These are phyloP conservation scores for Parachaetomium inaequale DNA, from an alignment of 495 filamentous ascomycete genomes.

Conservation along the genomic window DNA sequence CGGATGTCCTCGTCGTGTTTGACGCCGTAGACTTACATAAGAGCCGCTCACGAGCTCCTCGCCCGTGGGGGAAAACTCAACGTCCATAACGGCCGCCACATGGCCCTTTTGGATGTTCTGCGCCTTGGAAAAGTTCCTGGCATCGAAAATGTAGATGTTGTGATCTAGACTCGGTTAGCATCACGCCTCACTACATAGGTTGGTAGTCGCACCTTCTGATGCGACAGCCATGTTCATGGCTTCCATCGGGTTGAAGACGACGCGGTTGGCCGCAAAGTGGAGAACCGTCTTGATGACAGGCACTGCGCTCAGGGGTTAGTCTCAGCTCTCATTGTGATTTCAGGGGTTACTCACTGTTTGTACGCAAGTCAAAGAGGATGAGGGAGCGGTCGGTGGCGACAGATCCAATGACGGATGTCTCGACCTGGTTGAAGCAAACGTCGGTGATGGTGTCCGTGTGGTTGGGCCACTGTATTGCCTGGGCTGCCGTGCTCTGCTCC, in stretches of 20 bases:
- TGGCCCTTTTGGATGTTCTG: constrained; percentile 91
- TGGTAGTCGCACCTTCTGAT: constrained; percentile 28
- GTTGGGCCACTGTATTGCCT: constrained; percentile 82
- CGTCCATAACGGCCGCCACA: constrained; percentile 93
- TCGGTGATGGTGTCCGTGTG: constrained; percentile 87
- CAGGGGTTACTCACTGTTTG: constrained; percentile 34
- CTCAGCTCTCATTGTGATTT: background rate
- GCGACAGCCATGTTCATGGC: constrained; percentile 40
- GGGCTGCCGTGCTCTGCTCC: constrained; percentile 67
- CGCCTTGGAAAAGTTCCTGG: constrained; percentile 49
- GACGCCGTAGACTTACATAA: constrained; percentile 66
- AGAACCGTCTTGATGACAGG: constrained; percentile 76
- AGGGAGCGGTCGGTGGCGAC: constrained; percentile 80
- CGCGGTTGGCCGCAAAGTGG: constrained; percentile 75
- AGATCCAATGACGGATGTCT: constrained; percentile 85
- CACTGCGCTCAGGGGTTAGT: constrained; percentile 43
- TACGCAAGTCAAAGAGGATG: constrained; percentile 81
- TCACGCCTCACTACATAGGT: background rate
- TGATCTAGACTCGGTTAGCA: constrained; percentile 36
- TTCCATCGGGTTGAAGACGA: constrained; percentile 89
- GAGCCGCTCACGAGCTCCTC: constrained; percentile 88
- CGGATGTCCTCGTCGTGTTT: constrained; percentile 50
- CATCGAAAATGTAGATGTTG: constrained; percentile 45
- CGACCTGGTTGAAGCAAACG: constrained; percentile 86
- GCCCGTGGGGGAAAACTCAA: constrained; percentile 92